phyloP scores from a whole-genome alignment of 108 stramenopile genomes.

The Conticribra weissflogii region DNA sequence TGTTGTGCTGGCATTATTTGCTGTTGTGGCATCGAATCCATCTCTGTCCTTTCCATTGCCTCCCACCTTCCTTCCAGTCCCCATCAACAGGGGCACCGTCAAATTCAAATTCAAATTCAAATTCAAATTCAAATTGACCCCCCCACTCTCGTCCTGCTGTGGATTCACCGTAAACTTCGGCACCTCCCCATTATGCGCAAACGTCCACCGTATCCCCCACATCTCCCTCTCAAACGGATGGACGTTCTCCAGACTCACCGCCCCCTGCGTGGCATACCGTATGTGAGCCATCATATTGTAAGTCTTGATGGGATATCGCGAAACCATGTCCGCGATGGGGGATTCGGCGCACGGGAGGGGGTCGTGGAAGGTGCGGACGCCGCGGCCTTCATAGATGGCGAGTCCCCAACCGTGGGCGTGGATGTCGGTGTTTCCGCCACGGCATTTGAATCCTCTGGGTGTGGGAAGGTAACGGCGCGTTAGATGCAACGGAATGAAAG shows the following conservation, averaged over 20 bases:
- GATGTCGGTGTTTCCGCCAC: constrained; percentile 84
- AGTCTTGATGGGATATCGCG: constrained; percentile 75
- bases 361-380: constrained; percentile 80
- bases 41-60: too few species aligned
- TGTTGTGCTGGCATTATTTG: too few species aligned
- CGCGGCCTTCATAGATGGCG: constrained; percentile 84
- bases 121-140: too few species aligned
- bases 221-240: constrained; percentile 91
- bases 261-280: constrained; percentile 88
- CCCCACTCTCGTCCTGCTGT: constrained; percentile 10
- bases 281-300: constrained; percentile 92
- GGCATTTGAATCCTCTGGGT: constrained; percentile 58
- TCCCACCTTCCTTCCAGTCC: too few species aligned
- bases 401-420: constrained; percentile 89
- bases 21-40: too few species aligned
- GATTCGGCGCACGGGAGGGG: constrained; percentile 62
- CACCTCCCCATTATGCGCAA: constrained; percentile 93
- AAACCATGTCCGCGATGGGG: constrained; percentile 79
- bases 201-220: constrained; percentile 84
- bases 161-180: constrained; percentile 61
- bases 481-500: neutral
- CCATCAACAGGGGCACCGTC: constrained; percentile 6
- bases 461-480: neutral
- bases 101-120: too few species aligned
- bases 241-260: constrained; percentile 82